These are phyloP conservation scores for Polyporus tsugae DNA, from an alignment of 1,284 basidiomycete species.

Conservation along the genomic window DNA sequence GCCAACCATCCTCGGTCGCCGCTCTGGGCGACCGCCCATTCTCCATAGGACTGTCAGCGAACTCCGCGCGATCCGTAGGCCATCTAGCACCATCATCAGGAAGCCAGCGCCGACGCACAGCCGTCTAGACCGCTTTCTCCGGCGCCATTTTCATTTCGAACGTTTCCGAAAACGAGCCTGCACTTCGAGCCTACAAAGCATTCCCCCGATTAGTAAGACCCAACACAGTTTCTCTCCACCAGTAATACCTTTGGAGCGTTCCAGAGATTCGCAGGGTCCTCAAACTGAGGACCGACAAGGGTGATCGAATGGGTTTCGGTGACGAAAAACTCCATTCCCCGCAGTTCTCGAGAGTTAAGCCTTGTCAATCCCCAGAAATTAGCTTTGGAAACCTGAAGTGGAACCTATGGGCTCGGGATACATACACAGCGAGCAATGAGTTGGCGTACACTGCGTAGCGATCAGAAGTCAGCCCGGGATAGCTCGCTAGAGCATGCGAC, in stretches of 20 bases:
- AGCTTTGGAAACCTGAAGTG: background rate
- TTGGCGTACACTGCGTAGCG: constrained; percentile 5
- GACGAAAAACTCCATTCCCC: constrained; percentile 14
- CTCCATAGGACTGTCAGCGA: background rate
- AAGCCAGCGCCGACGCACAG: background rate
- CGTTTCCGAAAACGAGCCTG: background rate
- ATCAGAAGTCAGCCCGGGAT: background rate
- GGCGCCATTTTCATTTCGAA: background rate
- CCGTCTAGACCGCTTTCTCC: background rate
- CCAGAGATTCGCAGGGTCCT: background rate
- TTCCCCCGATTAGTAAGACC: too few relatives aligned
- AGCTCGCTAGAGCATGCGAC: too few relatives aligned
- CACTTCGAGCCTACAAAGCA: background rate
- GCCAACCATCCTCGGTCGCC: background rate
- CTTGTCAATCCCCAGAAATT: background rate
- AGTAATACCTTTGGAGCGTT: constrained; percentile 6
- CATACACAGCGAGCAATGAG: constrained; percentile 12
- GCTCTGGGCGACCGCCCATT: background rate
- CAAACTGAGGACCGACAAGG: background rate
- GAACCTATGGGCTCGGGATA: background rate
- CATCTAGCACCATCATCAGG: background rate
- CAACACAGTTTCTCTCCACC: background rate
- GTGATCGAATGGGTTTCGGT: constrained; percentile 4
- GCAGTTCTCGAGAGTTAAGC: constrained; percentile 10
- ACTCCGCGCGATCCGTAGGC: background rate